Evolutionary conservation across 345 rosid genomes (phyloP).

Genomic region (Dovyalis caffra): DNA sequence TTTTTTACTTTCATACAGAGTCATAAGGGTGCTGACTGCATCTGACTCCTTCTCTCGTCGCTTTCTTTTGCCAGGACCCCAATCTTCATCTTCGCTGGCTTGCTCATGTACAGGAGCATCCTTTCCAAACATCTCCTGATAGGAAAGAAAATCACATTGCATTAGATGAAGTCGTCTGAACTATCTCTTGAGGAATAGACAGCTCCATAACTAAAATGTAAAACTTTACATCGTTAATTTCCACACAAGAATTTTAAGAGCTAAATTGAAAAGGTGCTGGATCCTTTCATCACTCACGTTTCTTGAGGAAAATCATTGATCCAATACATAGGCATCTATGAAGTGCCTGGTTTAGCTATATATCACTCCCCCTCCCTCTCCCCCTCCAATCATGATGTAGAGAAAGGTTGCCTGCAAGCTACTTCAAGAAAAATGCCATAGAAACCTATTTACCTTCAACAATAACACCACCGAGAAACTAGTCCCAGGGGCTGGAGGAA

Average conservation of each 20-base stretch:
- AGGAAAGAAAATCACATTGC: constrained; percentile 9
- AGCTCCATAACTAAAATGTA: background rate
- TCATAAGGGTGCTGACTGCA: constrained; percentile 66
- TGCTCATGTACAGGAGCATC: constrained; percentile 69
- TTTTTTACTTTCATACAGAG: constrained; percentile 57
- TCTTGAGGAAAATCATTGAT: background rate
- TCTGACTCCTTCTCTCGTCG: constrained; percentile 77
- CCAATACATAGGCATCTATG: background rate
- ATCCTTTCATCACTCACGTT: background rate
- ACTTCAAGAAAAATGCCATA: background rate
- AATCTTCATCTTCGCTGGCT: constrained; percentile 95
- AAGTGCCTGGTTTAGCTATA: background rate
- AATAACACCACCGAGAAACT: background rate
- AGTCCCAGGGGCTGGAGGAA: background rate
- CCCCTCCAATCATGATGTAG: background rate
- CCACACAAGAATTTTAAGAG: background rate
- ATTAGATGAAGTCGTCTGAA: constrained; percentile 3
- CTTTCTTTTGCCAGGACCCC: constrained; percentile 90
- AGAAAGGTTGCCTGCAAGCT: background rate
- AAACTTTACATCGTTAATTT: background rate
- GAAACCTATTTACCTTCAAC: background rate
- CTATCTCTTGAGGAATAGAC: background rate
- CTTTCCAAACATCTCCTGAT: constrained; percentile 97
- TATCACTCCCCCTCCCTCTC: background rate
- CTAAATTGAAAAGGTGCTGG: background rate